phyloP scores from a whole-genome alignment of 257 asterid genomes.

The Marsdenia floribunda region DNA sequence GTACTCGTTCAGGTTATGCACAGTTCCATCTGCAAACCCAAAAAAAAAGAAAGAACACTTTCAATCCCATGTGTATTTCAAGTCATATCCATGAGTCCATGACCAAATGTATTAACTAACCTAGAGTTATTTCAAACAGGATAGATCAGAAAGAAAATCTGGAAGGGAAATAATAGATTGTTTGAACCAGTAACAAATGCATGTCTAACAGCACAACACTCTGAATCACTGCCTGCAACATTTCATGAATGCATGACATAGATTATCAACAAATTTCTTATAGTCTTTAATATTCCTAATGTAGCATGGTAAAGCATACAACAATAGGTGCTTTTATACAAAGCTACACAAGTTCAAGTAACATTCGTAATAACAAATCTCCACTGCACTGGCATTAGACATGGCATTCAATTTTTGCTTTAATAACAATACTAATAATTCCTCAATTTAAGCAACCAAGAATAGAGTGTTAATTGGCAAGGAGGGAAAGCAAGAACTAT shows the following conservation, averaged over 20 bases:
- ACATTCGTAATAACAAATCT: not conserved
- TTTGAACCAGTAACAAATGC: not conserved
- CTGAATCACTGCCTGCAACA: not conserved
- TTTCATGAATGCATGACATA: not conserved
- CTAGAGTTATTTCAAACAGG: not conserved
- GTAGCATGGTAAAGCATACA: not conserved
- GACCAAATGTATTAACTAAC: not conserved
- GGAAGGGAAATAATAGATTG: not conserved
- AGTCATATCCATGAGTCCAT: not conserved
- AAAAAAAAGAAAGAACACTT: too few species aligned
- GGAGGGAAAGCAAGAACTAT: not conserved
- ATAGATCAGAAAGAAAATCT: not conserved
- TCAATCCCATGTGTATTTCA: not conserved
- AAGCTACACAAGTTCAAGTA: conserved; percentile 9
- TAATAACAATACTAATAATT: too few species aligned
- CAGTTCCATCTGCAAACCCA: conserved; percentile 53
- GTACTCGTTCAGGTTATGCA: conserved; percentile 79
- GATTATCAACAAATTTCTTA: not conserved
- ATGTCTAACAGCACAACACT: not conserved
- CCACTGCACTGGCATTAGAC: not conserved
- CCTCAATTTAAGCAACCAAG: too few species aligned
- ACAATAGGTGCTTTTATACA: conserved; percentile 18
- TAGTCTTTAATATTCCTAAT: not conserved
- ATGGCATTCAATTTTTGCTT: not conserved
- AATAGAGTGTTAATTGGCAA: not conserved